These are phyloP conservation scores for Axilococcus clingmanii DNA, from an alignment of 139 green algal genomes.

Conservation along the genomic window DNA sequence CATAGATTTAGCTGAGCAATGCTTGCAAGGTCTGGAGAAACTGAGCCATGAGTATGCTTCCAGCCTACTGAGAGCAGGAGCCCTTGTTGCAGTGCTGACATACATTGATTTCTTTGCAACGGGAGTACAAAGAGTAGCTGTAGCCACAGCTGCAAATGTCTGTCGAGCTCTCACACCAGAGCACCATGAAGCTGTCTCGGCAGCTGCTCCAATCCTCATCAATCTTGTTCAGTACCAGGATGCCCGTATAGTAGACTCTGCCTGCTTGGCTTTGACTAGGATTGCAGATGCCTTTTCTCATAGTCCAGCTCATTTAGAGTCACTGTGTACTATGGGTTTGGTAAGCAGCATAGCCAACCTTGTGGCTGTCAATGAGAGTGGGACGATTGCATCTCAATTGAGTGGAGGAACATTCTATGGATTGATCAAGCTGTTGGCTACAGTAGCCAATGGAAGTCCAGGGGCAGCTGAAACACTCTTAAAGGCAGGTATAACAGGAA, in stretches of 20 bases:
- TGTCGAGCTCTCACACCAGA: conserved; percentile 49
- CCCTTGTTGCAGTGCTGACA: conserved; percentile 76
- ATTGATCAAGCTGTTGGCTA: conserved; percentile 68
- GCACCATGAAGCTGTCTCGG: conserved; percentile 42
- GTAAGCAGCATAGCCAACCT: conserved; percentile 65
- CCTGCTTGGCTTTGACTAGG: conserved; percentile 69
- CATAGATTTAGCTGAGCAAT: conserved; percentile 96
- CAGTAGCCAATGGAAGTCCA: conserved; percentile 38
- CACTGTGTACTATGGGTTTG: conserved; percentile 58
- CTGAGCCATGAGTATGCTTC: conserved; percentile 77
- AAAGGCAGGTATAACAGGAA: conserved; percentile 35
- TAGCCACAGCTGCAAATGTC: conserved; percentile 84
- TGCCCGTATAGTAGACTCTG: conserved; percentile 79
- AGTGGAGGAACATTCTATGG: conserved; percentile 68
- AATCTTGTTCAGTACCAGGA: conserved; percentile 79
- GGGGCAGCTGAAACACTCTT: conserved; percentile 61
- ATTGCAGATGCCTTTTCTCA: conserved; percentile 59
- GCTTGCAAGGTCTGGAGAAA: conserved; percentile 89
- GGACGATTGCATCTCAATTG: conserved; percentile 55
- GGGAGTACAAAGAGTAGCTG: conserved; percentile 82
- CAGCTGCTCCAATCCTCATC: conserved; percentile 76
- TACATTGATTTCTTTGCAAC: conserved; percentile 95
- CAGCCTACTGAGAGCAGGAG: conserved; percentile 62
- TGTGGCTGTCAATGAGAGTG: conserved; percentile 39
- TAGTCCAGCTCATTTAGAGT: conserved; percentile 36